Percentiles rank a stretch among this genome's conserved stretches.
Evolutionary conservation across 2,329 filamentous ascomycete genomes (phyloP).

Genomic region (Cephalotrichum gorgonifer): DNA sequence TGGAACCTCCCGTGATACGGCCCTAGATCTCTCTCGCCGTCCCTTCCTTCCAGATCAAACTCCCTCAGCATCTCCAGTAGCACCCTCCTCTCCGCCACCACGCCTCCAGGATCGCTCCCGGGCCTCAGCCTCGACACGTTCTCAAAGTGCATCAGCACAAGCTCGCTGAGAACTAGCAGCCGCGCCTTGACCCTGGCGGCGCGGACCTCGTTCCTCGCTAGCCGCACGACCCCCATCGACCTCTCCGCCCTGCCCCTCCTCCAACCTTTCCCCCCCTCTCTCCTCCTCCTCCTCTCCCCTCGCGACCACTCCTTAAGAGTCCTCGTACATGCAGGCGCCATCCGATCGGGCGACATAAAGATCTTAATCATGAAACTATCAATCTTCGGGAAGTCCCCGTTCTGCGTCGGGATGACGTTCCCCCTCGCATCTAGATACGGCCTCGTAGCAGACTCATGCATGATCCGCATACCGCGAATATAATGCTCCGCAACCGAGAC

Average conservation of each 20-base stretch:
- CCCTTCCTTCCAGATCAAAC: background rate
- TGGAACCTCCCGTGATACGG: conserved; percentile 4
- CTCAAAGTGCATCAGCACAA: conserved; percentile 1
- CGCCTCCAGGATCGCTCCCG: background rate
- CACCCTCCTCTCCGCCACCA: background rate
- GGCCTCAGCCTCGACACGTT: background rate
- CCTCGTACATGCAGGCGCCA: background rate
- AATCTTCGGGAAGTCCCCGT: conserved; percentile 23
- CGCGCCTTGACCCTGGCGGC: background rate
- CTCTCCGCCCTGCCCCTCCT: too few species aligned
- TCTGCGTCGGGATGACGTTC: conserved; percentile 19
- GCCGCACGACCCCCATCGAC: background rate
- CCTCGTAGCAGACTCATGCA: conserved; percentile 27
- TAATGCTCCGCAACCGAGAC: conserved; percentile 30
- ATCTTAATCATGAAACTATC: conserved; percentile 32
- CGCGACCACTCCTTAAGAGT: background rate
- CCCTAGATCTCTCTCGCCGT: background rate
- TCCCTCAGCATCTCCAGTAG: conserved; percentile 1
- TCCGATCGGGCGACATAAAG: conserved; percentile 12
- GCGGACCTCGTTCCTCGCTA: background rate
- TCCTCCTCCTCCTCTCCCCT: background rate
- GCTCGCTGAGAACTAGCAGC: conserved; percentile 1
- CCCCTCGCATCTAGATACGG: conserved; percentile 17
- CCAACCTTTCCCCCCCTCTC: too few species aligned
- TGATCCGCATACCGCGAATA: conserved; percentile 30